Evolutionary conservation across 176 grass and related monocot species (phyloP).

Genomic region (Urochloa ruziziensis): DNA sequence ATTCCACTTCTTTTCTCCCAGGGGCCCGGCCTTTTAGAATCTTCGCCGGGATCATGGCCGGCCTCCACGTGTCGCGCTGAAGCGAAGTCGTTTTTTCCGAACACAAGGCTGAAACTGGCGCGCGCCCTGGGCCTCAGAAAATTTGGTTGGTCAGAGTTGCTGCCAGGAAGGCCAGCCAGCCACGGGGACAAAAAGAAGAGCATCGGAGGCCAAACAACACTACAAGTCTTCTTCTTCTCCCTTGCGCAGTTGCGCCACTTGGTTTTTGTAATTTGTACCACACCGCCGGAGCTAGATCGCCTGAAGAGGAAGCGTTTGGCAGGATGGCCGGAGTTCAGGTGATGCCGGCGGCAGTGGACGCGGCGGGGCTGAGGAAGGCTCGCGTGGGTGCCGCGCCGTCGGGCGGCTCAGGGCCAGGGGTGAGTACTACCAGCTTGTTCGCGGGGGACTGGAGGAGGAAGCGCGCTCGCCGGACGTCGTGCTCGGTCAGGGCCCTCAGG

Average conservation of each 20-base stretch:
- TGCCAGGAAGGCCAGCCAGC: not conserved
- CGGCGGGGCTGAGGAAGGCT: not conserved
- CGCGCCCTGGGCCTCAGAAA: conserved; percentile 35
- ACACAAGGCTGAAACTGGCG: not conserved
- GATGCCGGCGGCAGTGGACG: conserved; percentile 40
- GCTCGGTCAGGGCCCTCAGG: conserved; percentile 20
- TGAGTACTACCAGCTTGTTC: not conserved
- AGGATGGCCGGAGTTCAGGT: conserved; percentile 37
- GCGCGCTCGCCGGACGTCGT: conserved; percentile 31
- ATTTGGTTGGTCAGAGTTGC: conserved; percentile 28
- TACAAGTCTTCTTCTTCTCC: conserved; percentile 8
- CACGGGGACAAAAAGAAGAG: not conserved
- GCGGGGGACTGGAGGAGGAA: conserved; percentile 33
- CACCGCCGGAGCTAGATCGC: not conserved
- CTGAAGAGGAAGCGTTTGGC: not conserved
- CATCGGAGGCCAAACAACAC: not conserved
- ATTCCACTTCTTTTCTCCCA: not conserved
- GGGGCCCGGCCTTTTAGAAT: not conserved
- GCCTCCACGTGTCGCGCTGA: not conserved
- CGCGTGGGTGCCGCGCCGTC: not conserved
- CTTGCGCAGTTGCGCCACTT: conserved; percentile 17
- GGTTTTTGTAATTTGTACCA: not conserved
- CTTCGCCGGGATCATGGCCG: not conserved
- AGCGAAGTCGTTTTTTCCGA: not conserved
- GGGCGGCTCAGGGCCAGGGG: not conserved